Conservation (phyloP, 2,329 filamentous ascomycete species). For the Aspergillus fructus region DNA sequence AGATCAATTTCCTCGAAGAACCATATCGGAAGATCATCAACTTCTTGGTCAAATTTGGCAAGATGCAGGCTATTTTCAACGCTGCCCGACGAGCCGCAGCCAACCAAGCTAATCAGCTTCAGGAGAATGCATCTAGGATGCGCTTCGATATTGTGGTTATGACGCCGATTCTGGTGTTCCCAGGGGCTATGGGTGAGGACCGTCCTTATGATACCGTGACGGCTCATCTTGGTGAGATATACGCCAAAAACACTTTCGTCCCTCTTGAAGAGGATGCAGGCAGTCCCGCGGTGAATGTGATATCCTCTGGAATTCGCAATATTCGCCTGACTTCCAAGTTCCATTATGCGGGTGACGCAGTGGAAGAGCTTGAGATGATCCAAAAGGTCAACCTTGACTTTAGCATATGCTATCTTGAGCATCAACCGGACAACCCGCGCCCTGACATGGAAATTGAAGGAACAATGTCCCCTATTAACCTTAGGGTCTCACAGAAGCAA, state of each 20-base stretch:
- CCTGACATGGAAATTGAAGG: slow-evolving; percentile 92
- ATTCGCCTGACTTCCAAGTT: slow-evolving; percentile 88
- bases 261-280: slow-evolving; percentile 75
- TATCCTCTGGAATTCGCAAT: slow-evolving; percentile 87
- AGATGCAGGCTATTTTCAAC: slow-evolving; percentile 99
- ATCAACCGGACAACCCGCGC: slow-evolving; percentile 71
- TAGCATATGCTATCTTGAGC: slow-evolving; percentile 87
- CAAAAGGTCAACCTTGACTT: slow-evolving; percentile 95
- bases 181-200: slow-evolving; percentile 70
- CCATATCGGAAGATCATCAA: slow-evolving; percentile 98
- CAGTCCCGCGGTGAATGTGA: slow-evolving; percentile 78
- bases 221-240: slow-evolving; percentile 94
- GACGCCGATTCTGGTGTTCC: slow-evolving; percentile 95
- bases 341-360: slow-evolving; percentile 68
- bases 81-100: slow-evolving; percentile 92
- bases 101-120: slow-evolving; percentile 88
- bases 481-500: slow-evolving; percentile 86
- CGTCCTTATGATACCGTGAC: slow-evolving; percentile 78
- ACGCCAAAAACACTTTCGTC: slow-evolving; percentile 89
- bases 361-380: slow-evolving; percentile 92
- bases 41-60: slow-evolving; percentile 97
- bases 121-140: slow-evolving; percentile 84
- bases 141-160: slow-evolving; percentile 92
- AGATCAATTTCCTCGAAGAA: slow-evolving; percentile 95
- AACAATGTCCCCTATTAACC: slow-evolving; percentile 87